Evolutionary conservation across 1,284 basidiomycete species (phyloP).

Genomic region (Cutaneotrichosporon sp.): DNA sequence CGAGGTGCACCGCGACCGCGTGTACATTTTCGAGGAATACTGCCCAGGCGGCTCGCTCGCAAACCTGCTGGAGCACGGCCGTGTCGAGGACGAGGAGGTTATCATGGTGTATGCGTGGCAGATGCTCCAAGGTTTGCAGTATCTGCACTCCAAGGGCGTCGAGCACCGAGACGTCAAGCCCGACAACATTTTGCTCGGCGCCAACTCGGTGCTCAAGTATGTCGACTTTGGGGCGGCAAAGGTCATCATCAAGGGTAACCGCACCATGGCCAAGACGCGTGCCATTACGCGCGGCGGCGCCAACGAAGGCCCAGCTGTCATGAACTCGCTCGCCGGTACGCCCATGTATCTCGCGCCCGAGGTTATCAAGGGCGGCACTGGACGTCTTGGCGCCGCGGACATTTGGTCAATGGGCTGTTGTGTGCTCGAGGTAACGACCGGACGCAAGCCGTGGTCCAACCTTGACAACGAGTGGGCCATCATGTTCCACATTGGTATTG

Average conservation of each 20-base stretch:
- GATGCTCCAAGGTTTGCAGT: conserved; percentile 91
- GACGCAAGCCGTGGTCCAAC: conserved; percentile 92
- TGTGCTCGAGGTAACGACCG: conserved; percentile 91
- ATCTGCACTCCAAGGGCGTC: conserved; percentile 89
- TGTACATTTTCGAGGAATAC: conserved; percentile 99
- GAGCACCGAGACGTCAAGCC: conserved; percentile 98
- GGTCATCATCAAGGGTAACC: conserved; percentile 88
- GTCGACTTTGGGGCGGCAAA: conserved; percentile 99
- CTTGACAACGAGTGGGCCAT: conserved; percentile 99
- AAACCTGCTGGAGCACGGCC: conserved; percentile 81
- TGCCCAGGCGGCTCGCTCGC: conserved; percentile 94
- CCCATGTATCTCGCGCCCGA: conserved; percentile 99
- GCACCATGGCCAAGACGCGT: conserved; percentile 68
- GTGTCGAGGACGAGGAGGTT: conserved; percentile 95
- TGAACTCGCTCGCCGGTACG: conserved; percentile 89
- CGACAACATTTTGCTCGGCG: conserved; percentile 90
- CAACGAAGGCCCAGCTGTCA: conserved; percentile 47
- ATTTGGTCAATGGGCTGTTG: conserved; percentile 94
- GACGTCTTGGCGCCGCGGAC: conserved; percentile 92
- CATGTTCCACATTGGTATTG: conserved; percentile 98
- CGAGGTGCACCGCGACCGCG: conserved; percentile 94
- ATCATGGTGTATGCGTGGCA: conserved; percentile 95
- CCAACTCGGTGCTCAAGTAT: conserved; percentile 86
- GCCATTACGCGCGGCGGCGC: conserved; percentile 46
- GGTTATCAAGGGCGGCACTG: conserved; percentile 75